phyloP scores from a whole-genome alignment of 2,329 filamentous ascomycete genomes.

The Rugonectria rugulosa region DNA sequence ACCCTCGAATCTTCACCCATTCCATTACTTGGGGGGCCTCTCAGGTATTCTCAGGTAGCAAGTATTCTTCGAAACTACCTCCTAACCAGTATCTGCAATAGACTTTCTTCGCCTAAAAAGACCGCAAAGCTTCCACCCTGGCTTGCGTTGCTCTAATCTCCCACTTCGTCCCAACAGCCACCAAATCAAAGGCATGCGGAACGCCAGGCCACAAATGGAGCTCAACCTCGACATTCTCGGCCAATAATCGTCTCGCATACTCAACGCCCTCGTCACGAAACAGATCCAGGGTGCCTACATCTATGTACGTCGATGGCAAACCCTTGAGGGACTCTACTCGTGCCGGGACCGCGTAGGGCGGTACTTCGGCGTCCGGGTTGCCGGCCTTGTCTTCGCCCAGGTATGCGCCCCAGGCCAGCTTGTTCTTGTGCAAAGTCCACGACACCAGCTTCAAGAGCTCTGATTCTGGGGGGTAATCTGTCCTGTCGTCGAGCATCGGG shows the following conservation, averaged over 20 bases:
- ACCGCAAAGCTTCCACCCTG: slow-evolving; percentile 21
- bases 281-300: slow-evolving; percentile 30
- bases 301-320: slow-evolving; percentile 27
- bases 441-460: slow-evolving; percentile 21
- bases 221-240: slow-evolving; percentile 32
- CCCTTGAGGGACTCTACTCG: slow-evolving; percentile 23
- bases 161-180: slow-evolving; percentile 27
- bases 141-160: slow-evolving; percentile 18
- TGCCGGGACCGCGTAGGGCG: slow-evolving; percentile 29
- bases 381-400: slow-evolving; percentile 31
- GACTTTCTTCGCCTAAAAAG: too few relatives aligned
- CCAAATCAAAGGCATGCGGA: slow-evolving; percentile 31
- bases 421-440: slow-evolving; percentile 21
- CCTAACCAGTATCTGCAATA: too few relatives aligned
- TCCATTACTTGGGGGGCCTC: too few relatives aligned
- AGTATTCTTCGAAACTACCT: too few relatives aligned
- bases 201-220: slow-evolving; percentile 34
- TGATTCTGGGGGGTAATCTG: neutral
- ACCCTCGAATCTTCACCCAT: too few relatives aligned
- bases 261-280: slow-evolving; percentile 30
- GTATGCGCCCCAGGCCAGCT: slow-evolving; percentile 28
- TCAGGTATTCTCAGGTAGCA: too few relatives aligned
- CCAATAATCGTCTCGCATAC: slow-evolving; percentile 29
- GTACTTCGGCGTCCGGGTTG: slow-evolving; percentile 16
- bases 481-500: slow-evolving; percentile 31